Evolutionary conservation across 2,329 filamentous ascomycete genomes (phyloP), one percentile per base, ranked within the genome.

Genomic region (Colletotrichum lupini): DNA sequence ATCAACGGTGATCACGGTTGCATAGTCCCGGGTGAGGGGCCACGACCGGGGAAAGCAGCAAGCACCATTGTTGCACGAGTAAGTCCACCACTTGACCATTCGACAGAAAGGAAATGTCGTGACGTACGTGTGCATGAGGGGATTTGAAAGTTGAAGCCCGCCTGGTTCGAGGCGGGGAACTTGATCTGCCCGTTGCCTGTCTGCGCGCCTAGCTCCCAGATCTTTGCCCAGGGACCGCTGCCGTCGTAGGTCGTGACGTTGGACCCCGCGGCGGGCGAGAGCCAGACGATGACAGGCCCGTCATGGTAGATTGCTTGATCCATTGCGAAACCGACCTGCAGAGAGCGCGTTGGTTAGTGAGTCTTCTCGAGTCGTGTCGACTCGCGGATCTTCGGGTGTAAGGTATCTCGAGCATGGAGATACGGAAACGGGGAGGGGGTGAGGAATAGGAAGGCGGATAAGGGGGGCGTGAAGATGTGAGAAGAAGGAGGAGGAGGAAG

Each of bases 291-390:
- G 16, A 72, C 67, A 1, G 72, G 72, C 3, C 72, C 72, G 14
- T 74, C 72, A 19, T 74, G 72, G 53, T 74, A 72, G 56, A 74
- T 72, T 68, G 67, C 55, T 42, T 72, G 65, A 19, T 72, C 65
- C 69, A 62, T 72, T 57, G 22, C 69, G 49, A 72, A 68, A 12
- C 57, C 65, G 11, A 72, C 65, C 65, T 72, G 3, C 35, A 14
- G n/a, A 12, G 28, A 30, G 57, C 37, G 16, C 35, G 35, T 30
- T 11, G 22, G 19, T 14, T 37, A 37, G 35, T 16, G 14, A 37
- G 35, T 37, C 35, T 8, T 37, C n/a, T 59, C 14, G 4, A n/a
- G 8, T 49, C 26, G 24, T 16, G 24, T 19, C n/a, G 37, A 42
- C 16, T 4, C 37, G 37, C 37, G 37, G 37, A 19, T 16, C 5